These are phyloP conservation scores for Curvularia lunata DNA, from an alignment of 2,329 filamentous ascomycete genomes.

Conservation along the genomic window DNA sequence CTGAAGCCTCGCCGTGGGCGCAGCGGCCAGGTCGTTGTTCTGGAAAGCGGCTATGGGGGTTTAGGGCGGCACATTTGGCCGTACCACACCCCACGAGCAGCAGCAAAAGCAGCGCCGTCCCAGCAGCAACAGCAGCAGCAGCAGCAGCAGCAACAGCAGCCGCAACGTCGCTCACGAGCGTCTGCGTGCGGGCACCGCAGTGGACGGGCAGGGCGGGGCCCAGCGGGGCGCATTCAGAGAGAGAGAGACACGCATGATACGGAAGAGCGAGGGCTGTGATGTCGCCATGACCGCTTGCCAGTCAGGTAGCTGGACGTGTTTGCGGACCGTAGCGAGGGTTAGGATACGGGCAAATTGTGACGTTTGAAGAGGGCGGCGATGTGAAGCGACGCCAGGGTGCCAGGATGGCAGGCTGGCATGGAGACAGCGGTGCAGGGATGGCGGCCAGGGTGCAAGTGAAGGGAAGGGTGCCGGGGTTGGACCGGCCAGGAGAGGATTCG, in stretches of 20 bases:
- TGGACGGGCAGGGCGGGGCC: constrained; percentile 15
- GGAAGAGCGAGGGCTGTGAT: constrained; percentile 16
- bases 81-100: constrained; percentile 21
- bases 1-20: constrained; percentile 20
- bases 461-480: too few relatives aligned
- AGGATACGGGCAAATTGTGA: constrained; percentile 26
- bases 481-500: constrained; percentile 9
- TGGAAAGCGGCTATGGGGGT: constrained; percentile 30
- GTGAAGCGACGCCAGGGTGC: constrained; percentile 24
- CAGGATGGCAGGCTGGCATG: background rate
- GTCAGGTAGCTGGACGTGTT: constrained; percentile 16
- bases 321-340: constrained; percentile 27
- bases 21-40: constrained; percentile 25
- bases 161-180: too few relatives aligned
- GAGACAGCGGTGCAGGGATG: background rate
- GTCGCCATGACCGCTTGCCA: constrained; percentile 20
- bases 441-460: too few relatives aligned
- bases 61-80: constrained; percentile 23
- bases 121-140: too few relatives aligned
- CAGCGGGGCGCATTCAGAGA: constrained; percentile 20
- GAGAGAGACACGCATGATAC: constrained; percentile 11
- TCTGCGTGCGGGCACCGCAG: background rate
- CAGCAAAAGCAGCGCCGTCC: background rate
- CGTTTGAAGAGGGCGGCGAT: constrained; percentile 26
- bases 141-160: too few relatives aligned